Evolutionary conservation across 139 green algal genomes (phyloP), one percentile per base, ranked within the genome.

Genomic region (Chlorella sorokiniana): DNA sequence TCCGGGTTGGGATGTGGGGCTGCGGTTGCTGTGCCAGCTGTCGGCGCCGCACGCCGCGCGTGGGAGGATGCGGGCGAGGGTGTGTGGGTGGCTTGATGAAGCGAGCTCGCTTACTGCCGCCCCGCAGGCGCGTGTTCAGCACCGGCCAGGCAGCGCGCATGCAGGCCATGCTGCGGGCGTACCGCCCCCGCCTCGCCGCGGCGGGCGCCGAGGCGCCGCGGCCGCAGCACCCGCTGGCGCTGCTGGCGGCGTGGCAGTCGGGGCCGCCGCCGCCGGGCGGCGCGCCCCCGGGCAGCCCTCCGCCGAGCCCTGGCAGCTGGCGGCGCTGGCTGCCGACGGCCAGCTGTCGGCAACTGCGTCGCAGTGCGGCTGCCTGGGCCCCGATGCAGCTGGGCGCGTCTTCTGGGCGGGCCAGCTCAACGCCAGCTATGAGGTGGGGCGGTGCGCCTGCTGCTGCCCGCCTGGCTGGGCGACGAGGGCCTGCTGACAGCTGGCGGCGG

Each of bases 121-220:
- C 29, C 11, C 81, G 83, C 78, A 78, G 83, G 52, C 69, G 69
- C 27, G 35, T 67, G 16, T 85, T 87, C 63, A 84, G 69, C 10
- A 25, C 42, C 2, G 78, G 78, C 23, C 83, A 87, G 45, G 25
- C 56, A 3, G 56, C 79, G 3, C 69, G 83, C 29, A 80, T 80
- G 76, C 83, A 76, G 27, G 78, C 83, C 10, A 85, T 87, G 81
- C 41, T 82, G 40, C 41, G 42, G 7, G 54, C 42, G 61, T 69
- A 81, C 29, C 81, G 81, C 33, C 81, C 81, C 33, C 56, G 22
- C 35, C 67, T 86, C n/a, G 40, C 38, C 4, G 45, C 38, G 8
- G 72, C 81, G 4, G 81, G 51, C 7, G 18, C 56, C 0, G 20
- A 2, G 3, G 52, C 41, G 27, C 41, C 40, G 33, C 65, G 52